Evolutionary conservation across 2,329 filamentous ascomycete species (phyloP).

Genomic region (Paraphoma chrysanthemicola): DNA sequence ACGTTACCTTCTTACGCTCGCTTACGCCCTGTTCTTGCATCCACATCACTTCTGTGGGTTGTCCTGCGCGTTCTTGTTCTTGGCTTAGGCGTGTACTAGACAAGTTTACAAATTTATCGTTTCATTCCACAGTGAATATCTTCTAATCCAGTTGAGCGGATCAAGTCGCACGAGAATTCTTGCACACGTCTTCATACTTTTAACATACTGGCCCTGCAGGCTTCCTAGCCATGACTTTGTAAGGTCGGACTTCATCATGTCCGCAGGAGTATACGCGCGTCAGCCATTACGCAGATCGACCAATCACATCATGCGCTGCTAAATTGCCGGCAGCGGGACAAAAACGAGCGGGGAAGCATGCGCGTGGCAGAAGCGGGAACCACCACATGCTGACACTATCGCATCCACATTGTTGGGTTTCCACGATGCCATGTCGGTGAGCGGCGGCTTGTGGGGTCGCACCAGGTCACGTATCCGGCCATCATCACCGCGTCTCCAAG

Average conservation of each 20-base stretch:
- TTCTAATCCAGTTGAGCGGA: too few species aligned
- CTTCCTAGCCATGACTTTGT: background rate
- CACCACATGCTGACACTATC: background rate
- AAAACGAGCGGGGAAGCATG: background rate
- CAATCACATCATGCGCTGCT: background rate
- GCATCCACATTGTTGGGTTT: background rate
- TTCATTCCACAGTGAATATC: too few species aligned
- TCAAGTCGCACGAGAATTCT: too few species aligned
- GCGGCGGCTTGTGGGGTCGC: background rate
- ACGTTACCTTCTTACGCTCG: conserved; percentile 12
- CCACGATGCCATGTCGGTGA: background rate
- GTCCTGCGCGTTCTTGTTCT: background rate
- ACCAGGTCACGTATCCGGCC: background rate
- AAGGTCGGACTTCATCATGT: background rate
- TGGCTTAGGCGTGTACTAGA: background rate
- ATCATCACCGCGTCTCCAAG: background rate
- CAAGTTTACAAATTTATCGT: background rate
- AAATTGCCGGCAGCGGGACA: conserved; percentile 1
- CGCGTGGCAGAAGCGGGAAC: background rate
- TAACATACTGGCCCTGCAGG: too few species aligned
- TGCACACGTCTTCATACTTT: too few species aligned
- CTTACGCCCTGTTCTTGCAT: background rate
- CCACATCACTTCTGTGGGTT: background rate
- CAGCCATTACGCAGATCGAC: background rate
- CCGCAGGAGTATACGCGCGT: background rate